Evolutionary conservation across 495 filamentous ascomycete species (phyloP).

Genomic region (Cetradonia linearis): DNA sequence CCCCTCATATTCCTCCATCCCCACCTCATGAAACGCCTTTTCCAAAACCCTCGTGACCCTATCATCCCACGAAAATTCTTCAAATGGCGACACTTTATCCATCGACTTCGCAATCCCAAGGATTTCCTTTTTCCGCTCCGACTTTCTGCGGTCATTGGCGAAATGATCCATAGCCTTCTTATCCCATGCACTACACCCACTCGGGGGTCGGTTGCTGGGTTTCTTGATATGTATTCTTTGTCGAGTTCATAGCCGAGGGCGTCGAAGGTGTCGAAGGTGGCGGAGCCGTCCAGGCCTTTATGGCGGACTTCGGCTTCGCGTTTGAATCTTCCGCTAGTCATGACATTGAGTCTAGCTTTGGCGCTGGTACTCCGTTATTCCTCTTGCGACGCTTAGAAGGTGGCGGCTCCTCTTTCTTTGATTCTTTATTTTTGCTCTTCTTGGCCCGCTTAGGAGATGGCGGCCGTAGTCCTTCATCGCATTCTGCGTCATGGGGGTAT

Average conservation of each 20-base stretch:
- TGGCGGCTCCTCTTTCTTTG: constrained; percentile 2
- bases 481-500: background rate
- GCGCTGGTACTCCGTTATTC: background rate
- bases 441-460: constrained; percentile 15
- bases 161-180: constrained; percentile 14
- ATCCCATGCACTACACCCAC: background rate
- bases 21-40: constrained; percentile 29
- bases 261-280: constrained; percentile 32
- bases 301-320: background rate
- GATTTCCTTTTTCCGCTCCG: constrained; percentile 8
- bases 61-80: constrained; percentile 19
- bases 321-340: background rate
- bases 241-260: constrained; percentile 29
- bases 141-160: background rate
- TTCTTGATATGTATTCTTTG: constrained; percentile 24
- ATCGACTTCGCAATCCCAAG: constrained; percentile 12
- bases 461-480: background rate
- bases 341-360: background rate
- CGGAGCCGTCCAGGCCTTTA: constrained; percentile 21
- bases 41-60: constrained; percentile 31
- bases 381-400: background rate
- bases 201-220: constrained; percentile 18
- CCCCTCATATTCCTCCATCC: constrained; percentile 24
- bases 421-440: too few species aligned
- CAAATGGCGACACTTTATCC: background rate